phyloP scores from a whole-genome alignment of 2,329 filamentous ascomycete genomes.

The Plectosphaerella sp. region DNA sequence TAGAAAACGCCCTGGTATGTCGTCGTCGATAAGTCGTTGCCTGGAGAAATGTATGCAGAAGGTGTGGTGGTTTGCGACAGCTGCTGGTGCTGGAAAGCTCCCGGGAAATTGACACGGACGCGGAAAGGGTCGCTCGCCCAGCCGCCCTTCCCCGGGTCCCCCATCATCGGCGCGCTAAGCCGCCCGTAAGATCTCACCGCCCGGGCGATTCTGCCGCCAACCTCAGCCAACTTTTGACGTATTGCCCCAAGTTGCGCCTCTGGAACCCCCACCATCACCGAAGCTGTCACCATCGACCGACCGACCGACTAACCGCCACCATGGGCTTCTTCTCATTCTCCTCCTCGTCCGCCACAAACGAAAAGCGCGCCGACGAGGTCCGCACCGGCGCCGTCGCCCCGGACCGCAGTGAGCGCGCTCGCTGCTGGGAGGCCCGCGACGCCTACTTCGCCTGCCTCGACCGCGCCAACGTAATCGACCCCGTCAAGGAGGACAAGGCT shows the following conservation, averaged over 20 bases:
- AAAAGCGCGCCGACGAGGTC: constrained; percentile 48
- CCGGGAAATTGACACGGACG: background rate
- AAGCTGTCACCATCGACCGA: background rate
- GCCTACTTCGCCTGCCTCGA: constrained; percentile 86
- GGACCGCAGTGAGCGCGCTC: constrained; percentile 73
- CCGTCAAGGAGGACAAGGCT: constrained; percentile 37
- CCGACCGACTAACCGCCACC: constrained; percentile 4
- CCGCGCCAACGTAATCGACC: constrained; percentile 73
- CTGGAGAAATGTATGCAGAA: background rate
- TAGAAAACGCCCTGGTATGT: background rate
- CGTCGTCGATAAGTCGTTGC: background rate
- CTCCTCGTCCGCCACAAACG: constrained; percentile 28
- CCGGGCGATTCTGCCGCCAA: constrained; percentile 1
- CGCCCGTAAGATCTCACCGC: background rate
- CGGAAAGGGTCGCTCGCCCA: background rate
- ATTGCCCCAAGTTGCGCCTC: background rate
- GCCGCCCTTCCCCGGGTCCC: too few species aligned
- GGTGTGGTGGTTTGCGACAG: background rate
- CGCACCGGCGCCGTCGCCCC: constrained; percentile 65
- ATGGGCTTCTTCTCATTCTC: constrained; percentile 46
- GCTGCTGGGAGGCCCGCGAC: constrained; percentile 90
- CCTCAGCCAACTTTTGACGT: background rate
- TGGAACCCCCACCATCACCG: background rate
- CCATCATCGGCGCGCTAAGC: too few species aligned
- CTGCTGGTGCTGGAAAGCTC: background rate